Evolutionary conservation across 129 eudicot genomes (phyloP), one percentile per base, ranked within the genome.

Genomic region (Flaveria robusta): DNA sequence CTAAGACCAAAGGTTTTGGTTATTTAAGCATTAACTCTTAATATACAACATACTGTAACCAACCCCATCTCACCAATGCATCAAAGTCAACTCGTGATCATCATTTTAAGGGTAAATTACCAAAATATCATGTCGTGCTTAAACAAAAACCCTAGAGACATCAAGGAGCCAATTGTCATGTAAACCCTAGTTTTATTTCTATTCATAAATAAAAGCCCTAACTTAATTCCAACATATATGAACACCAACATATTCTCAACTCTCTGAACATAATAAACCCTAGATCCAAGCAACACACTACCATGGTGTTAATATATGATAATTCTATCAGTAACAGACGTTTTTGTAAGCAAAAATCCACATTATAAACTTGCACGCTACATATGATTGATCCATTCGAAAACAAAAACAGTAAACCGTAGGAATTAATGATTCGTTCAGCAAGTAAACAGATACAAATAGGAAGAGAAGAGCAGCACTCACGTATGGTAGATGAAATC

Each of bases 281-380:
- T 64, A 79, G 68, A 63, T 79, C 83, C 74, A 79, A 79, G 2
- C 15, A 79, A 64, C 49, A 79, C 59, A 56, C 56, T 56, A 42
- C 12, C 27, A 41, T 20, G 24, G 37, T 68, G 3, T 16, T 43
- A 56, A 42, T 41, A 59, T 34, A 34, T 34, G 39, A 7, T 34
- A 79, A 79, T 26, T 63, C 34, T 5, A 71, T 62, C 18, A 42
- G 63, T 23, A 79, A 51, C 16, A n/a, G 8, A 60, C 47, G 18
- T 74, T 12, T 60, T 26, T 26, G 43, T 74, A 43, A n/a, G 12
- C 55, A 78, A 31, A 70, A 50, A 31, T 16, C 11, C 51, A 63
- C 72, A 71, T 69, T 14, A 55, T 46, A 43, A 63, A 12, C 13
- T 45, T 10, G 60, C 63, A 7, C 4, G 47, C 65, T 18, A 11